A percentile compares a stretch with the other conserved stretches of the same genome.
These are phyloP conservation scores for Malus hybrid DNA, from an alignment of 331 rosid species.

Conservation along the genomic window DNA sequence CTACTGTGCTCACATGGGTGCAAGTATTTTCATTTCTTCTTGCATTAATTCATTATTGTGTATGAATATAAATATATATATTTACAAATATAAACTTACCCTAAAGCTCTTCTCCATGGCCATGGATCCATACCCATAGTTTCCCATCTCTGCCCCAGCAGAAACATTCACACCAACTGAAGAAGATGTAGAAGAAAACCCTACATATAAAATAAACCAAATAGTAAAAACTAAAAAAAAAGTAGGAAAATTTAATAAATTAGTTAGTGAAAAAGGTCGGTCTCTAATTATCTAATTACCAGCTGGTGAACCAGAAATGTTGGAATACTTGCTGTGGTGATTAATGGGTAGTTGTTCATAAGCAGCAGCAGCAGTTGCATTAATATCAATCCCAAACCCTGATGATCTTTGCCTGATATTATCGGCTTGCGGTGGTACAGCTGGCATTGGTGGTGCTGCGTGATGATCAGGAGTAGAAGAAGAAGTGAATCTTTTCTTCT, in stretches of 20 bases:
- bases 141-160: constrained; percentile 52
- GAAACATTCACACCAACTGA: constrained; percentile 44
- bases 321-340: constrained; percentile 15
- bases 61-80: neutral
- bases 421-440: neutral
- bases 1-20: neutral
- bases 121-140: constrained; percentile 62
- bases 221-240: neutral
- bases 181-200: constrained; percentile 45
- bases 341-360: neutral
- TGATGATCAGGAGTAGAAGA: constrained; percentile 23
- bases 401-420: neutral
- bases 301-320: neutral
- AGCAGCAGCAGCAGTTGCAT: neutral
- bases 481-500: constrained; percentile 75
- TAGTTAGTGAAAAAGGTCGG: neutral
- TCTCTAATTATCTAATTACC: neutral
- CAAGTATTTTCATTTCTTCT: neutral
- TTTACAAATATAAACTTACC: constrained; percentile 35
- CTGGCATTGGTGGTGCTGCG: neutral
- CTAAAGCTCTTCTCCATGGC: constrained; percentile 81
- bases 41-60: neutral
- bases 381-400: neutral
- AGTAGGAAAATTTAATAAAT: neutral
- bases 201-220: constrained; percentile 13